Percentiles rank a stretch among this genome's conserved stretches.
phyloP scores from a whole-genome alignment of 2,329 filamentous ascomycete genomes.

The Byssothecium circinans region DNA sequence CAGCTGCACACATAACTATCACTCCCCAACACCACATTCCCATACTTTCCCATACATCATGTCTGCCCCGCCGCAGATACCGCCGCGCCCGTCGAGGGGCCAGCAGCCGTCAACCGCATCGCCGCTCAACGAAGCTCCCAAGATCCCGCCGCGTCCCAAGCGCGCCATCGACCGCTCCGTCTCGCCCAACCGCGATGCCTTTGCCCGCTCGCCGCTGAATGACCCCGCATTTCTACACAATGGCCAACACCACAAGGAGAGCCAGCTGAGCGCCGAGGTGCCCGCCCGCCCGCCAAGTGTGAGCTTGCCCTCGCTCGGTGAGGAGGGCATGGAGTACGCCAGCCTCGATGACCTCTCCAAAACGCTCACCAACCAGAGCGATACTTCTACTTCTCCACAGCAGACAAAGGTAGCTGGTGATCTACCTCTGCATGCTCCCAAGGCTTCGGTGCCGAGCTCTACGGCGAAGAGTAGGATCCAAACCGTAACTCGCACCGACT shows the following conservation, averaged over 20 bases:
- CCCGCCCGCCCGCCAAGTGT: constrained; percentile 72
- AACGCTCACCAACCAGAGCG: constrained; percentile 35
- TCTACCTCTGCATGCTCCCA: constrained; percentile 84
- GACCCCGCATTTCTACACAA: constrained; percentile 60
- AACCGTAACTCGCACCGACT: constrained; percentile 86
- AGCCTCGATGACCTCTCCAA: constrained; percentile 54
- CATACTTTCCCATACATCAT: constrained; percentile 35
- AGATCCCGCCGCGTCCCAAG: constrained; percentile 75
- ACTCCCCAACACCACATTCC: constrained; percentile 11
- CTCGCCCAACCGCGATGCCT: constrained; percentile 76
- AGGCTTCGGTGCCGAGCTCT: constrained; percentile 76
- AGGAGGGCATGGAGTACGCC: constrained; percentile 88
- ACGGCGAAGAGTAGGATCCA: constrained; percentile 84
- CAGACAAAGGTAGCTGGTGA: constrained; percentile 79
- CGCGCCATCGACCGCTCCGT: constrained; percentile 71
- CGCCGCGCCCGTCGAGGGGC: constrained; percentile 63
- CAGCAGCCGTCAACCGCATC: constrained; percentile 48
- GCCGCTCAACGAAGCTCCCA: constrained; percentile 61
- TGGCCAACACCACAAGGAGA: constrained; percentile 35
- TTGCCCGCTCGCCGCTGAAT: constrained; percentile 83
- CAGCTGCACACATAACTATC: constrained; percentile 14
- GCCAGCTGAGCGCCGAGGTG: constrained; percentile 44
- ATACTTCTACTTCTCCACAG: constrained; percentile 57
- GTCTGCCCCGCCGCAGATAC: constrained; percentile 58
- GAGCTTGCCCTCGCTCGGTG: constrained; percentile 78